A percentile compares a stretch with the other conserved stretches of the same genome.
Evolutionary conservation across 2,329 filamentous ascomycete species (phyloP).

Genomic region (Geosmithia putterillii): DNA sequence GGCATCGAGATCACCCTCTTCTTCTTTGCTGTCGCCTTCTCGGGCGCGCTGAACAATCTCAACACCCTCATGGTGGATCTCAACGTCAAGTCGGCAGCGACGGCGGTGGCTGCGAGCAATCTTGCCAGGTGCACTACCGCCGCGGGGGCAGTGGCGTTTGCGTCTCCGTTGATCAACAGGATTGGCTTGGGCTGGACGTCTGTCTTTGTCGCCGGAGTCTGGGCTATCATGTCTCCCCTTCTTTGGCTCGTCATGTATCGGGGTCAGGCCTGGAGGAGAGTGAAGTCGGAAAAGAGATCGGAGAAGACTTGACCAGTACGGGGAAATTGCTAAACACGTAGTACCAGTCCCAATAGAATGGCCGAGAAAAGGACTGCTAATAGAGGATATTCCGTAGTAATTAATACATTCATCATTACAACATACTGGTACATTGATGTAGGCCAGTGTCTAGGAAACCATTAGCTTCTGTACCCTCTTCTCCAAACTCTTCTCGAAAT

Average conservation of each 20-base stretch:
- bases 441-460: constrained; percentile 24
- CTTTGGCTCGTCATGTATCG: constrained; percentile 34
- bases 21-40: constrained; percentile 42
- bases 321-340: too few relatives aligned
- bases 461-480: constrained; percentile 18
- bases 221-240: constrained; percentile 32
- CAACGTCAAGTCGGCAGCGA: constrained; percentile 46
- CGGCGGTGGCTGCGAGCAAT: constrained; percentile 52
- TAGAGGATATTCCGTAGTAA: too few relatives aligned
- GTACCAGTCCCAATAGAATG: too few relatives aligned
- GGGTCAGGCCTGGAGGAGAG: constrained; percentile 36
- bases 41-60: constrained; percentile 49
- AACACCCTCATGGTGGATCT: constrained; percentile 52
- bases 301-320: too few relatives aligned
- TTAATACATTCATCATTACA: too few relatives aligned
- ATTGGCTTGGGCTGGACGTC: constrained; percentile 53
- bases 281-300: constrained; percentile 26
- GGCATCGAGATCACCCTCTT: constrained; percentile 43
- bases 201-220: constrained; percentile 41
- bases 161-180: constrained; percentile 42
- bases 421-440: too few relatives aligned
- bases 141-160: constrained; percentile 44
- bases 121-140: constrained; percentile 49
- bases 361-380: too few relatives aligned
- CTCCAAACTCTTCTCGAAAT: too few relatives aligned